Percentiles rank a stretch among this genome's conserved stretches.
These are phyloP conservation scores for Solanum corneliomulleri DNA, from an alignment of 257 asterid genomes.

Conservation along the genomic window DNA sequence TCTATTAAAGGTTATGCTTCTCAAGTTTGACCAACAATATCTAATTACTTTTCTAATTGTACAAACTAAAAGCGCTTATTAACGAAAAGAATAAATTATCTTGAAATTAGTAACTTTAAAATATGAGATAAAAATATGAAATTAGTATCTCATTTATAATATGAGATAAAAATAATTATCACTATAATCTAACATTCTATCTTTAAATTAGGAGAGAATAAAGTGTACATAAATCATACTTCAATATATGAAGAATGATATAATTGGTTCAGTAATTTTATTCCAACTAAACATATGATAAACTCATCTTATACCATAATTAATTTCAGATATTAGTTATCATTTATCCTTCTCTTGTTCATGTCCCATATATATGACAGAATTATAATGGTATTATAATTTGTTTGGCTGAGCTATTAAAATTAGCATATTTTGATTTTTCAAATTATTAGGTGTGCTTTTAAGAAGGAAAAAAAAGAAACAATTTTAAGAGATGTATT, in stretches of 20 bases:
- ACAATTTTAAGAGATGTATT: neutral
- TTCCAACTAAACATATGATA: accelerated
- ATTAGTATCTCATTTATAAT: too few species aligned
- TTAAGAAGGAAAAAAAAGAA: too few species aligned
- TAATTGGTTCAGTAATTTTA: too few species aligned
- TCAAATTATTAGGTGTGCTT: neutral
- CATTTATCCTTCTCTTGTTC: neutral
- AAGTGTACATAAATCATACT: neutral
- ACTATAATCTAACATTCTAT: too few species aligned
- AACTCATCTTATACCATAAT: too few species aligned
- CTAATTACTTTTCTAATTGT: neutral
- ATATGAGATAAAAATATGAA: too few species aligned
- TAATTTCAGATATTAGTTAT: too few species aligned
- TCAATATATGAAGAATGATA: too few species aligned
- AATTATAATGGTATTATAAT: neutral
- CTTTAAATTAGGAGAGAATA: accelerated
- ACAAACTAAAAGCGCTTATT: too few species aligned
- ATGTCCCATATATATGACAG: neutral
- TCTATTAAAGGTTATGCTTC: neutral
- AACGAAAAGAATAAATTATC: too few species aligned
- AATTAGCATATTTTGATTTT: neutral
- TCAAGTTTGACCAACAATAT: neutral
- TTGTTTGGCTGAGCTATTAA: neutral
- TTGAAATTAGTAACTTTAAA: neutral
- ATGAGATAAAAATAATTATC: too few species aligned